phyloP scores from a whole-genome alignment of 768 basidiomycete genomes.

The Suillus subluteus region DNA sequence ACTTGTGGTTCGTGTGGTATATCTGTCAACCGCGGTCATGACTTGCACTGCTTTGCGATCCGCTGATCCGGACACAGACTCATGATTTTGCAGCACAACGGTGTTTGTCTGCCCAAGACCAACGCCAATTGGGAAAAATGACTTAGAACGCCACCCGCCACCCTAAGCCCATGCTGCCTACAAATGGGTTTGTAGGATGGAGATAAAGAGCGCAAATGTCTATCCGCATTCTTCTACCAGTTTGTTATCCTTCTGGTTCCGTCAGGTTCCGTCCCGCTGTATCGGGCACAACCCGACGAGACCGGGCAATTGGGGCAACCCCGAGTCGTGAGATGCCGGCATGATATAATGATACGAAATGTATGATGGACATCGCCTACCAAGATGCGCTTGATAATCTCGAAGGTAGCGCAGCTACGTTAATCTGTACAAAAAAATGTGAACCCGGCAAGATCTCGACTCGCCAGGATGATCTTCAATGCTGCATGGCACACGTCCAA shows the following conservation, averaged over 20 bases:
- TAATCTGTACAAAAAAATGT: not conserved
- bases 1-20: not conserved
- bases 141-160: not conserved
- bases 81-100: not conserved
- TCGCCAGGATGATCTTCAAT: not conserved
- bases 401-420: not conserved
- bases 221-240: not conserved
- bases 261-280: constrained; percentile 1
- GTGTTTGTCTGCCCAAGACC: not conserved
- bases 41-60: constrained; percentile 1
- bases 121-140: not conserved
- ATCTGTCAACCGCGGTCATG: not conserved
- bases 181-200: not conserved
- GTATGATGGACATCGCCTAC: not conserved
- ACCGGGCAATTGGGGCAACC: not conserved
- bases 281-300: constrained; percentile 4
- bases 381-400: not conserved
- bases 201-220: not conserved
- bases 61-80: not conserved
- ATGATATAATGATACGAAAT: not conserved
- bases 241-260: not conserved
- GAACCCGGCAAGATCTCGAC: not conserved
- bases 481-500: not conserved
- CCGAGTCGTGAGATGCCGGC: not conserved
- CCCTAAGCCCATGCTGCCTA: constrained; percentile 1